These are phyloP conservation scores for Circinella umbellata DNA, from an alignment of 371 early-diverging fungal genomes.

Conservation along the genomic window DNA sequence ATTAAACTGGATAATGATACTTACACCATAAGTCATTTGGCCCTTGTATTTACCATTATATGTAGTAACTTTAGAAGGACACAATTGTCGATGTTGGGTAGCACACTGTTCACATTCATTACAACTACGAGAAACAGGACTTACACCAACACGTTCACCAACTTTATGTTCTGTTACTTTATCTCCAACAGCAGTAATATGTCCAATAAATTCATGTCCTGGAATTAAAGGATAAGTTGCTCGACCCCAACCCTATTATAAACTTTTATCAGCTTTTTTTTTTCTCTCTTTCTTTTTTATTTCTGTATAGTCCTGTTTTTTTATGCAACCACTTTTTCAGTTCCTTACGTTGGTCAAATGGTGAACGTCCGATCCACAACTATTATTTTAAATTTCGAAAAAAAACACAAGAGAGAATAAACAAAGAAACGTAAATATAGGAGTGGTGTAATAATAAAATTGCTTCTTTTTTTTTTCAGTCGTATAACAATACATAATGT, in stretches of 20 bases:
- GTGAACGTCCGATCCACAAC: conserved; percentile 60
- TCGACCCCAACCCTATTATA: conserved; percentile 50
- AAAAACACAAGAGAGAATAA: too few species aligned
- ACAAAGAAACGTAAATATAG: too few species aligned
- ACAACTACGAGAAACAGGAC: conserved; percentile 57
- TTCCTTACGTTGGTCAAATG: conserved; percentile 37
- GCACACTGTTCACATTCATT: conserved; percentile 47
- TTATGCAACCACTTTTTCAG: neutral
- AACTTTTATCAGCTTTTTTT: neutral
- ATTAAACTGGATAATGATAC: neutral
- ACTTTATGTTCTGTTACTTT: conserved; percentile 50
- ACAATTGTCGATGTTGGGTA: conserved; percentile 37
- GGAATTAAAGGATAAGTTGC: conserved; percentile 63
- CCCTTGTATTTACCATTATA: conserved; percentile 53
- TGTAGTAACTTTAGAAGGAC: conserved; percentile 42
- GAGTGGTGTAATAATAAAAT: too few species aligned
- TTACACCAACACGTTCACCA: conserved; percentile 79
- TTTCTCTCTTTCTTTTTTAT: neutral
- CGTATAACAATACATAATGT: neutral
- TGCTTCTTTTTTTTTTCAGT: neutral
- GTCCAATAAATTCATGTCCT: conserved; percentile 82
- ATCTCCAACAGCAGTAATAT: conserved; percentile 59
- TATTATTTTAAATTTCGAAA: conserved; percentile 2
- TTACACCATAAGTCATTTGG: conserved; percentile 51
- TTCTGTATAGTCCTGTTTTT: neutral